Evolutionary conservation across 768 basidiomycete genomes (phyloP), one percentile per base, ranked within the genome.

Genomic region (Leucosporidium scottii): DNA sequence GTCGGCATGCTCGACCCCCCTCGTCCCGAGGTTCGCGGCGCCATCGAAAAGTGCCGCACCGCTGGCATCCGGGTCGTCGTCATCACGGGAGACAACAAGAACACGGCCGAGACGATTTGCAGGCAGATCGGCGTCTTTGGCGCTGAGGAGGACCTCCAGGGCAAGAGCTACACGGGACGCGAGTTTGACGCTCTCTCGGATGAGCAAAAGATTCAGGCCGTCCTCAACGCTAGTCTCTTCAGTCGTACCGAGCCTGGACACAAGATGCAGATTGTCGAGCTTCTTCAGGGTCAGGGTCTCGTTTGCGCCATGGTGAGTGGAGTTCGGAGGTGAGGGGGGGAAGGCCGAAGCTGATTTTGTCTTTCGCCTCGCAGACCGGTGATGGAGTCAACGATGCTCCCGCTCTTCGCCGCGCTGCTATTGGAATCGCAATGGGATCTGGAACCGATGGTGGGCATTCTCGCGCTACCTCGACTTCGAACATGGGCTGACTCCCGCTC

Each of bases 331-430:
- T 54, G 36, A 1, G 31, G 3, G 44, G n/a, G 13, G 39, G 39
- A 44, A 15, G 8, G 39, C 39, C 39, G 39, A 20, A 21, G 15
- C 48, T 65, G 12, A 66, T 48, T 8, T 3, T 23, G 39, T 0
- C 27, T 51, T 15, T 70, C 2, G n/a, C n/a, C 31, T 44, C 39
- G 27, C 70, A 91, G 90, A 93, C 91, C 64, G 93, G 92, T 66
- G 94, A 98, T 76, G 94, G 94, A 74, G 96, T 99, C 65, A 99
- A 99, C 73, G 94, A 99, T 75, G 94, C 96, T 3, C 93, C 93
- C 44, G 96, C 94, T 0, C 80, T 99, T 74, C 93, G 94, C 78
- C 93, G 89, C 80, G 96, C 94, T 18, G 92, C 94, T 74, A 99
- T 99, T 74, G 94, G 94, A 78, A 88, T 99, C 61, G 93, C 94